Base-by-base conservation (phyloP, 176 grass and related monocot genomes). In the Carex littledalei region DNA sequence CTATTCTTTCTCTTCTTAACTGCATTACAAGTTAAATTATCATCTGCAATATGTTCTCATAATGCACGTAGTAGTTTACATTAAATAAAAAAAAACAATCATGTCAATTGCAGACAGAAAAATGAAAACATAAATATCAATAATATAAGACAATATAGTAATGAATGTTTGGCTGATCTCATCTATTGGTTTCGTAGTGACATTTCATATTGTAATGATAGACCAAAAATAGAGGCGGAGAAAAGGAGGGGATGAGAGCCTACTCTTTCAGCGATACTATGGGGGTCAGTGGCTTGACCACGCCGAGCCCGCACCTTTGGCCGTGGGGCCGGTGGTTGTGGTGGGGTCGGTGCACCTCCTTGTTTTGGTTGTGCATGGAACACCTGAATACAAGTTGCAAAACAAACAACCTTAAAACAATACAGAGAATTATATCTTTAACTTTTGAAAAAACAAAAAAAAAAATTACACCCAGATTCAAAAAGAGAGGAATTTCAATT, bases 1-100 rank as follows among this genome's bases (percentile, higher is more conserved):
- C 89, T 89, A 98, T 98, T 86, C 87, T 98, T 86, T 98, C 95
- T 91, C 95, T 93, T 83, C 95, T 89, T 86, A 98, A 83, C 95
- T 98, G 89, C 81, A 85, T 53, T 52, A 47, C 59, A 80, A 77
- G 20, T 72, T 57, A 78, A 77, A 78, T 78, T 57, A 24, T 78
- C 26, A 78, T 78, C 24, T 18, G 16, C 2, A 35, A 57, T 34
- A 78, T 78, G 74, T 15, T 78, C 50, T 78, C 52, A 9, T 34
- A 31, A 78, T 17, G 52, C 52, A 47, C 8, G 86, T 45, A 72
- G 5, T 49, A 49, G 16, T n/a, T 72, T 20, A 12, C 8, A 47
- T 43, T 16, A 43, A 71, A 47, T 72, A 22, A 72, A 45, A 49
- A 71, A 6, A 43, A 72, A 17, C 41, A 49, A 20, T 20, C 68